Percentiles rank a stretch among this genome's conserved stretches.
Evolutionary conservation across 2,329 filamentous ascomycete species (phyloP).

Genomic region (Coniochaeta sp.): DNA sequence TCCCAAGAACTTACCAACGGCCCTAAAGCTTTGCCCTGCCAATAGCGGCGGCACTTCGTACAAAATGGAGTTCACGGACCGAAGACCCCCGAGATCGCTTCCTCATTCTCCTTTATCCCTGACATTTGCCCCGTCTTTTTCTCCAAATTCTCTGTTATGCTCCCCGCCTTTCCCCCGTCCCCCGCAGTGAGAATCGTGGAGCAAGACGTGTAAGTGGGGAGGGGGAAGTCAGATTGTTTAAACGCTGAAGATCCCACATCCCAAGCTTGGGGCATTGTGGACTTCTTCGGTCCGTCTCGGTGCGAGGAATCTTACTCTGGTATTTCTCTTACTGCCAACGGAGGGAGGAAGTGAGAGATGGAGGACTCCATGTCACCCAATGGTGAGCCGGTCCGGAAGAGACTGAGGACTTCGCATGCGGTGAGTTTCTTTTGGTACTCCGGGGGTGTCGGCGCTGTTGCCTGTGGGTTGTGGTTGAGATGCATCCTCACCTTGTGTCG

Average conservation of each 20-base stretch:
- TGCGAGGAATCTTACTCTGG: neutral
- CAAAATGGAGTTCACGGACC: no score
- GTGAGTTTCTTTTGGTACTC: constrained; percentile 17
- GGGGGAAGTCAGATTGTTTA: neutral
- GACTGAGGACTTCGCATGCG: constrained; percentile 34
- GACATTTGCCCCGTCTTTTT: neutral
- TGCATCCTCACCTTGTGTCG: neutral
- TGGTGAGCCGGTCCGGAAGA: constrained; percentile 28
- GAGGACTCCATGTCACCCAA: constrained; percentile 1
- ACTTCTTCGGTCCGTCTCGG: constrained; percentile 3
- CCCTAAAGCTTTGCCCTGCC: no score
- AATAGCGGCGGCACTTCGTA: no score
- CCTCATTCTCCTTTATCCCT: no score
- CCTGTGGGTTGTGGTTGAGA: neutral
- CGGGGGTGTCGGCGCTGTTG: neutral
- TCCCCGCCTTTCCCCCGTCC: neutral
- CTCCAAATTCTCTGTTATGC: neutral
- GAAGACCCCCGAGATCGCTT: no score
- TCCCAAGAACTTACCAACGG: no score
- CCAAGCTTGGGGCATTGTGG: neutral
- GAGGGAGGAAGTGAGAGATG: neutral
- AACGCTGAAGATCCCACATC: neutral
- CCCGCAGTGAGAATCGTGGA: neutral
- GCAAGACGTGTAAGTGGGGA: neutral
- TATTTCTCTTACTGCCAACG: neutral